Base-by-base conservation (phyloP, 208 protist genomes). In the Crithidia sp. region DNA sequence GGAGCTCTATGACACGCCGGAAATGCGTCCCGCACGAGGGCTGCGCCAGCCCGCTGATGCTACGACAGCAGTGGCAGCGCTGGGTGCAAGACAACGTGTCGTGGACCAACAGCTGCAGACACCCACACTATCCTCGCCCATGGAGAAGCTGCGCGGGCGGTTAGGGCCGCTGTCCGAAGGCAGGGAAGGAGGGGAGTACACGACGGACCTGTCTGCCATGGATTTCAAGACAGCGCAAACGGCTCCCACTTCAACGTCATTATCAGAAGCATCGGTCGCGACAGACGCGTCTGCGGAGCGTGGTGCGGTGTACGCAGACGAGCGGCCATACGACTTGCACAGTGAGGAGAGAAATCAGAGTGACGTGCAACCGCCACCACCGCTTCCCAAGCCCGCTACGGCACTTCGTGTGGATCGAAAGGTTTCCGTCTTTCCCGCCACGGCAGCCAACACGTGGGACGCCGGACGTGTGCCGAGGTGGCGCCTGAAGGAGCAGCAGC, bases 1-100 rank as follows among this genome's bases (percentile, higher is more conserved):
- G 12, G 83, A 84, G 4, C 64, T 83, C 17, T 87, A 83, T 71
- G 67, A 71, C 39, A 68, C 75, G 37, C 71, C 71, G 36, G 65
- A 63, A 17, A 49, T 3, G 8, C 19, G 62, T n/a, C 52, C 47
- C 0, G n/a, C 43, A 2, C 50, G 44, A 58, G 40, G 10, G 5
- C 14, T 28, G n/a, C 36, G 58, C 0, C 56, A 37, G 9, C 39
- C 67, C 4, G 14, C n/a, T 19, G 57, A 36, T 62, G 57, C 19
- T 7, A 9, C 54, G 5, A 8, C 28, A n/a, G 44, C 49, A 19
- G 28, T 28, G 28, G 28, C 28, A 28, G 28, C 28, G 28, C 28
- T 28, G 28, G 28, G 28, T 28, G 28, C 28, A 28, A 28, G 28
- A 12, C 40, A 7, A 13, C 44, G 45, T 17, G 45, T 14, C 44